These are phyloP conservation scores for Papiliotrema fonsecae DNA, from an alignment of 1,284 basidiomycete genomes.

Conservation along the genomic window DNA sequence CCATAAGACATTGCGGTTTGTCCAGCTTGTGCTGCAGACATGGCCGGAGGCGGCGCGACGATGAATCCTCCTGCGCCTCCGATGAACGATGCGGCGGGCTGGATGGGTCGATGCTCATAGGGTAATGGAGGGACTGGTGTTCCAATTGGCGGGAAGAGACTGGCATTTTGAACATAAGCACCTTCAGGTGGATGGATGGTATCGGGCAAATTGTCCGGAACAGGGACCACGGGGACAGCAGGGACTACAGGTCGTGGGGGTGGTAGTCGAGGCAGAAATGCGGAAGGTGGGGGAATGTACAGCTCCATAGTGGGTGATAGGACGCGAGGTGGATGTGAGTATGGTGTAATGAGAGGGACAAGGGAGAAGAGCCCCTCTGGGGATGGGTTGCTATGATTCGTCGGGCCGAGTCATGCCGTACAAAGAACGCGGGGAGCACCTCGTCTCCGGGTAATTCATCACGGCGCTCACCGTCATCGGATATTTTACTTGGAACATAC, in stretches of 20 bases:
- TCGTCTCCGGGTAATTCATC: too few species aligned
- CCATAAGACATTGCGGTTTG: constrained; percentile 31
- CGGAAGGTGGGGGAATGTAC: constrained; percentile 32
- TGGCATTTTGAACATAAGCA: constrained; percentile 26
- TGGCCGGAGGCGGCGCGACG: constrained; percentile 11
- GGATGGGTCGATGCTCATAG: constrained; percentile 11
- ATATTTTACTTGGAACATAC: too few species aligned
- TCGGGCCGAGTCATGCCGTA: not conserved
- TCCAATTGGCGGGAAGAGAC: constrained; percentile 37
- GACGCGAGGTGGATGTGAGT: not conserved
- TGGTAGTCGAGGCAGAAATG: constrained; percentile 28
- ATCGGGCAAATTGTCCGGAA: constrained; percentile 32
- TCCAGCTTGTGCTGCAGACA: constrained; percentile 11
- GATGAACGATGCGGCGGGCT: constrained; percentile 22
- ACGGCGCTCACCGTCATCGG: too few species aligned
- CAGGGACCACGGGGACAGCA: constrained; percentile 38
- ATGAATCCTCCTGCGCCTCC: constrained; percentile 28
- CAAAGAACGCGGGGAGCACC: too few species aligned
- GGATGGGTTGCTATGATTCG: too few species aligned
- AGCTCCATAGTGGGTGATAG: constrained; percentile 26
- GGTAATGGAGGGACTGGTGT: constrained; percentile 25
- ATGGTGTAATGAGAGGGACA: not conserved
- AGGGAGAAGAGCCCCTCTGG: not conserved
- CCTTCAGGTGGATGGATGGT: constrained; percentile 42
- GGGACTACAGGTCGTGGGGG: constrained; percentile 35